Conservation (phyloP, 257 asterid species). For the Datura wrightii region DNA sequence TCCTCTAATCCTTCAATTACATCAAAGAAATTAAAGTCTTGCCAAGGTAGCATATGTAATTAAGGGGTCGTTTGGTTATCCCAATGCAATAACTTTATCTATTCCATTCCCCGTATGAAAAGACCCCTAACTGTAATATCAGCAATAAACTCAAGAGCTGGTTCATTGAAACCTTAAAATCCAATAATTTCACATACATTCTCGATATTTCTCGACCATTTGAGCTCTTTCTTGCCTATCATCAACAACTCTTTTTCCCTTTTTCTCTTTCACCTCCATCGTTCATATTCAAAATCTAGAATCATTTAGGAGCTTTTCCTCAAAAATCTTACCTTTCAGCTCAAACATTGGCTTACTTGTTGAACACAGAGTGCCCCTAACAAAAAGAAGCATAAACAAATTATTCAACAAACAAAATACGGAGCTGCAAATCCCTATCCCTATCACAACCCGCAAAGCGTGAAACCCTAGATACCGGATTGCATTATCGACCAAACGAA, state of each 20-base stretch:
- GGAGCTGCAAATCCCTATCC: not conserved
- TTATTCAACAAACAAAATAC: not conserved
- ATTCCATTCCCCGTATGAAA: too few species aligned
- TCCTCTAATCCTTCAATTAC: conserved; percentile 66
- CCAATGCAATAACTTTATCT: too few species aligned
- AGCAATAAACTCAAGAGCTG: conserved; percentile 79
- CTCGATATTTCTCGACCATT: conserved; percentile 62
- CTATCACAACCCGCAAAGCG: too few species aligned
- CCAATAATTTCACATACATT: conserved; percentile 73
- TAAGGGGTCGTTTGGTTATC: too few species aligned
- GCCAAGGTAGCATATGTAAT: too few species aligned
- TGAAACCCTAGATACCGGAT: too few species aligned
- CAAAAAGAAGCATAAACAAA: not conserved
- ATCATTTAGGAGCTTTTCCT: conserved; percentile 53
- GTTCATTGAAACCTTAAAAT: conserved; percentile 72
- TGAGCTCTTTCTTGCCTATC: conserved; percentile 41
- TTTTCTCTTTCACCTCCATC: conserved; percentile 67
- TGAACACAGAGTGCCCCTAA: not conserved
- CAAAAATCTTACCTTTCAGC: conserved; percentile 34
- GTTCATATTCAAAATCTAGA: conserved; percentile 78
- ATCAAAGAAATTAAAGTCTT: conserved; percentile 43
- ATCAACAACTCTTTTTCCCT: conserved; percentile 33
- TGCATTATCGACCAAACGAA: too few species aligned
- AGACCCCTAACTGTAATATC: conserved; percentile 55
- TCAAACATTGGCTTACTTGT: not conserved